Conservation (phyloP, 345 rosid species). For the Pugionium cornutum region DNA sequence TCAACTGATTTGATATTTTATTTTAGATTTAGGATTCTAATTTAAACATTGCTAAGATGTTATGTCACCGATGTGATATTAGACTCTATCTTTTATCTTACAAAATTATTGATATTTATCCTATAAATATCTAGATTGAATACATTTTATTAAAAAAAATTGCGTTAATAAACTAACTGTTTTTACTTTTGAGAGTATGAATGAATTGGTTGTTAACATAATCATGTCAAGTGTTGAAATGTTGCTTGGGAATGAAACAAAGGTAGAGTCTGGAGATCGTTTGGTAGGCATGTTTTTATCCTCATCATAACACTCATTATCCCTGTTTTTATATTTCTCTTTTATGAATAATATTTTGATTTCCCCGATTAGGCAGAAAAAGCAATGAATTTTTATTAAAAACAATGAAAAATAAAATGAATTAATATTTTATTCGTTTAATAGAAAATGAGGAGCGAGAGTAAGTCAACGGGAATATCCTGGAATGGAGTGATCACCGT, state of each 20-base stretch:
- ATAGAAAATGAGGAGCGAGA: neutral
- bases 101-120: neutral
- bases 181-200: neutral
- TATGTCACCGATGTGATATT: no score
- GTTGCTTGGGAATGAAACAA: constrained; percentile 39
- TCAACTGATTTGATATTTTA: no score
- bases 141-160: neutral
- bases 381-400: neutral
- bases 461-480: constrained; percentile 35
- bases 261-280: constrained; percentile 30
- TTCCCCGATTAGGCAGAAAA: neutral
- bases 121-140: neutral
- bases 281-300: constrained; percentile 33
- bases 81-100: no score
- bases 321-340: neutral
- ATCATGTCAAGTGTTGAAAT: constrained; percentile 18
- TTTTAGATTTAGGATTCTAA: no score
- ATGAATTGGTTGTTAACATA: constrained; percentile 11
- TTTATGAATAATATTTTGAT: neutral
- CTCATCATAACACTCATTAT: constrained; percentile 31
- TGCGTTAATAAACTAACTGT: neutral
- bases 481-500: constrained; percentile 39
- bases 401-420: neutral
- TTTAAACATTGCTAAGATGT: no score
- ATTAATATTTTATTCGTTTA: no score